These are phyloP conservation scores for Diaporthe velutina DNA, from an alignment of 2,329 filamentous ascomycete species.

Conservation along the genomic window DNA sequence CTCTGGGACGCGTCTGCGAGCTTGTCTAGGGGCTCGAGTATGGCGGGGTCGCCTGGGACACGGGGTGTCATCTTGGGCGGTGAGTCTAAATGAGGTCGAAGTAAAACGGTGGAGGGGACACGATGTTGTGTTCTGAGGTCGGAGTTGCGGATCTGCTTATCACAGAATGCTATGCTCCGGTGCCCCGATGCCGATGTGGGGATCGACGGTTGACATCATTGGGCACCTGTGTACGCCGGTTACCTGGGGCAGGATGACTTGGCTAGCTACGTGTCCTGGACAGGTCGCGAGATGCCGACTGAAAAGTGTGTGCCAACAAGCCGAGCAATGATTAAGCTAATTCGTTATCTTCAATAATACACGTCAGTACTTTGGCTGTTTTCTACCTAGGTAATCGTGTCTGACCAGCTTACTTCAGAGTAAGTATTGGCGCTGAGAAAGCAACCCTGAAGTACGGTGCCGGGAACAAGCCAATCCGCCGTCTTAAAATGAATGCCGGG, in stretches of 20 bases:
- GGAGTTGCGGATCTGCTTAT: neutral
- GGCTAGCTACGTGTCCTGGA: no score
- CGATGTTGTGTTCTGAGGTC: neutral
- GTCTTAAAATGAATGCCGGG: neutral
- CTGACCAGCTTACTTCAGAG: neutral
- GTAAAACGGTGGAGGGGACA: neutral
- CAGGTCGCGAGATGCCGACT: neutral
- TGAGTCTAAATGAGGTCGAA: neutral
- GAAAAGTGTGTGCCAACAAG: neutral
- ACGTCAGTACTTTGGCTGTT: neutral
- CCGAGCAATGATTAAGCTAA: neutral
- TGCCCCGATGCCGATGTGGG: constrained; percentile 18
- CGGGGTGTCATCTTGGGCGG: constrained; percentile 16
- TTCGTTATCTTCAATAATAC: no score
- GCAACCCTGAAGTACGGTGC: neutral
- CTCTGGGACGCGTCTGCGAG: constrained; percentile 12
- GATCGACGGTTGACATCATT: constrained; percentile 26
- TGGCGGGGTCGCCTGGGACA: constrained; percentile 2
- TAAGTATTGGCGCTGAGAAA: no score
- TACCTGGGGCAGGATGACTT: neutral
- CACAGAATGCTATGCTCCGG: neutral
- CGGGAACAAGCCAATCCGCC: neutral
- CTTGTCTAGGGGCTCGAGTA: constrained; percentile 30
- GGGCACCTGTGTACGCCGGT: neutral
- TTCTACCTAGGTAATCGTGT: no score